Evolutionary conservation across 371 early-diverging fungal species (phyloP).

Genomic region (Mucor velutinosus): DNA sequence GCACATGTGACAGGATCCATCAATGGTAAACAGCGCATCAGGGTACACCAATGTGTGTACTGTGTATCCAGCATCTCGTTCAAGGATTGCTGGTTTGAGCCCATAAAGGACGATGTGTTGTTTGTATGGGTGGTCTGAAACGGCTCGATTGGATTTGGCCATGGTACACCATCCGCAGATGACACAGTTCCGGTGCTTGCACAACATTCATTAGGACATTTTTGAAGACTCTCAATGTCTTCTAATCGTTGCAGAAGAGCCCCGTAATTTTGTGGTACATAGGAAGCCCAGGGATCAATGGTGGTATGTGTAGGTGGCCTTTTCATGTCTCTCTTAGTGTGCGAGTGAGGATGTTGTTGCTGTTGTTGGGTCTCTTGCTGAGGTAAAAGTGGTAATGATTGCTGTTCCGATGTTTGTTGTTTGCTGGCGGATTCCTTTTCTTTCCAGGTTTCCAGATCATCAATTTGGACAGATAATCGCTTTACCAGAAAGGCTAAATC

Average conservation of each 20-base stretch:
- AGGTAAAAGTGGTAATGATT: conserved; percentile 1
- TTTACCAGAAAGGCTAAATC: conserved; percentile 27
- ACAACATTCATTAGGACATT: conserved; percentile 18
- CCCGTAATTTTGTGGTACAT: conserved; percentile 34
- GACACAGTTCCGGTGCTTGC: conserved; percentile 8
- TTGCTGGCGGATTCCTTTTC: conserved; percentile 4
- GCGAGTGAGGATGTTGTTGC: background rate
- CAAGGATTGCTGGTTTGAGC: background rate
- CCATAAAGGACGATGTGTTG: background rate
- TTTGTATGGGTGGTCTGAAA: conserved; percentile 6
- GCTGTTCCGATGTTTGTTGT: conserved; percentile 4
- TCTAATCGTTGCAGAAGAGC: conserved; percentile 26
- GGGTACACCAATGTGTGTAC: conserved; percentile 46
- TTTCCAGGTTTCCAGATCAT: conserved; percentile 19
- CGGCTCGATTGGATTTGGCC: conserved; percentile 29
- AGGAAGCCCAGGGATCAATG: conserved; percentile 37
- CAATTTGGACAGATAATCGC: conserved; percentile 27
- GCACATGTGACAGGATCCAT: conserved; percentile 31
- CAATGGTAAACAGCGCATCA: conserved; percentile 39
- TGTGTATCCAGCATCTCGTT: conserved; percentile 15
- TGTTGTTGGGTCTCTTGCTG: background rate
- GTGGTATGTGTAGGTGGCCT: background rate
- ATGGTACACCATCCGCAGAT: conserved; percentile 30
- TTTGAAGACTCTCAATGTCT: conserved; percentile 16
- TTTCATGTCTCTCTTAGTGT: background rate